phyloP scores from a whole-genome alignment of 83 land plant species.

The Diphasiastrum complanatum region DNA sequence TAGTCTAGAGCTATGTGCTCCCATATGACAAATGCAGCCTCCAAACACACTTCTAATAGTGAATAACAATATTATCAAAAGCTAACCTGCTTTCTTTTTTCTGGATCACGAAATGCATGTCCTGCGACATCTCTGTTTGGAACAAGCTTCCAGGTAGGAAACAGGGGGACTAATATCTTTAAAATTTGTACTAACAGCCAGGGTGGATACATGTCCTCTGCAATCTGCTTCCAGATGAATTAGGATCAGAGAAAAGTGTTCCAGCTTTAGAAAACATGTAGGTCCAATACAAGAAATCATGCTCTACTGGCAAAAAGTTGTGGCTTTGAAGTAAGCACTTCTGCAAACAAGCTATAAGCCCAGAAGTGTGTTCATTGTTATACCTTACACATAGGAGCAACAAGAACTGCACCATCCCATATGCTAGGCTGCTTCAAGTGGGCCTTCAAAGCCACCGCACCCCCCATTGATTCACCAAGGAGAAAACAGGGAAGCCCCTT shows the following conservation, averaged over 20 bases:
- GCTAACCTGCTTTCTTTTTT: constrained; percentile 64
- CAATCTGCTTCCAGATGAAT: constrained; percentile 8
- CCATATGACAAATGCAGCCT: neutral
- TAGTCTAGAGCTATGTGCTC: too few relatives aligned
- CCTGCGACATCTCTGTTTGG: constrained; percentile 79
- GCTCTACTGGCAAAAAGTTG: neutral
- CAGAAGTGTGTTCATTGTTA: neutral
- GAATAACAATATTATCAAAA: neutral
- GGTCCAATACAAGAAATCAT: neutral
- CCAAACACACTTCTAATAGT: neutral
- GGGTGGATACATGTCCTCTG: constrained; percentile 30
- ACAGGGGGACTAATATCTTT: constrained; percentile 34
- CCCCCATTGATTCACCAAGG: constrained; percentile 96
- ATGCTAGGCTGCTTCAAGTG: constrained; percentile 67
- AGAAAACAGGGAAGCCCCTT: constrained; percentile 67
- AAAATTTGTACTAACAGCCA: constrained; percentile 26
- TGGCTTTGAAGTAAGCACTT: too few relatives aligned
- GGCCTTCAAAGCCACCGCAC: constrained; percentile 85
- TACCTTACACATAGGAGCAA: constrained; percentile 99
- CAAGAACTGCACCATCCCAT: constrained; percentile 86
- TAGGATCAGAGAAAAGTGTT: neutral
- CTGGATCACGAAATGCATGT: constrained; percentile 60
- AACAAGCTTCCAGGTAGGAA: constrained; percentile 66
- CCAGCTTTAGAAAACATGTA: neutral
- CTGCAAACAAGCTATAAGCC: too few relatives aligned